These are phyloP conservation scores for Wolfiporia cocos DNA, from an alignment of 1,284 basidiomycete species.

Conservation along the genomic window DNA sequence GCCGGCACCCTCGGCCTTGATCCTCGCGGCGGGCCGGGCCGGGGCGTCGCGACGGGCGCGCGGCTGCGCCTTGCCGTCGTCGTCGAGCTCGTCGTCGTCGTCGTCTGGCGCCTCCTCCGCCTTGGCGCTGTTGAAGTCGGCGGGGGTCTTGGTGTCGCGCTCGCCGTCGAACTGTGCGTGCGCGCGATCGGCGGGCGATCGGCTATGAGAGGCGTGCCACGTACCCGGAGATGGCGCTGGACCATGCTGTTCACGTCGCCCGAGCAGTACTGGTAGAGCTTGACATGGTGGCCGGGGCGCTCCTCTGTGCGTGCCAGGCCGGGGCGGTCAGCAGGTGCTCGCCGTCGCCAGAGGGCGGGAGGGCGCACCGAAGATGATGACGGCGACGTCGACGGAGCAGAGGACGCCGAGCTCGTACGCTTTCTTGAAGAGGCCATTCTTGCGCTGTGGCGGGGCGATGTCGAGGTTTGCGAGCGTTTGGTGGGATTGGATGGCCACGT, in stretches of 20 bases:
- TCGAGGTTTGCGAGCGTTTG: conserved; percentile 19
- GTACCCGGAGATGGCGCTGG: conserved; percentile 41
- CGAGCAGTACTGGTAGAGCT: conserved; percentile 55
- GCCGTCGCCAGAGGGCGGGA: neutral
- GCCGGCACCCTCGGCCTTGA: conserved; percentile 14
- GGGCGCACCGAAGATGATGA: conserved; percentile 56
- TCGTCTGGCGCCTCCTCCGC: conserved; percentile 35
- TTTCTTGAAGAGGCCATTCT: conserved; percentile 88
- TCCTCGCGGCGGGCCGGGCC: conserved; percentile 13
- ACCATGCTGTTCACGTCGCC: conserved; percentile 43
- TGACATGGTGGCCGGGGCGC: conserved; percentile 44
- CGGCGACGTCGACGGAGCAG: conserved; percentile 63
- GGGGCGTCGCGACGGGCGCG: conserved; percentile 17
- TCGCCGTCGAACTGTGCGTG: conserved; percentile 42
- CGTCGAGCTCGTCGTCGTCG: conserved; percentile 39
- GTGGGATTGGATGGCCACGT: conserved; percentile 29
- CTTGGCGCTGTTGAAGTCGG: conserved; percentile 35
- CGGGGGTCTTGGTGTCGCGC: conserved; percentile 36
- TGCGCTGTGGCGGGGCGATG: conserved; percentile 45
- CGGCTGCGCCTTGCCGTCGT: conserved; percentile 22
- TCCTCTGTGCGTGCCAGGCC: conserved; percentile 29
- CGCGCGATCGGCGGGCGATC: conserved; percentile 5
- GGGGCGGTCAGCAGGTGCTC: neutral
- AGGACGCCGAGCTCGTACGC: conserved; percentile 84
- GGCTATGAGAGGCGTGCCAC: conserved; percentile 11